phyloP scores from a whole-genome alignment of 768 basidiomycete genomes.

The Leccinellum rugosiceps region DNA sequence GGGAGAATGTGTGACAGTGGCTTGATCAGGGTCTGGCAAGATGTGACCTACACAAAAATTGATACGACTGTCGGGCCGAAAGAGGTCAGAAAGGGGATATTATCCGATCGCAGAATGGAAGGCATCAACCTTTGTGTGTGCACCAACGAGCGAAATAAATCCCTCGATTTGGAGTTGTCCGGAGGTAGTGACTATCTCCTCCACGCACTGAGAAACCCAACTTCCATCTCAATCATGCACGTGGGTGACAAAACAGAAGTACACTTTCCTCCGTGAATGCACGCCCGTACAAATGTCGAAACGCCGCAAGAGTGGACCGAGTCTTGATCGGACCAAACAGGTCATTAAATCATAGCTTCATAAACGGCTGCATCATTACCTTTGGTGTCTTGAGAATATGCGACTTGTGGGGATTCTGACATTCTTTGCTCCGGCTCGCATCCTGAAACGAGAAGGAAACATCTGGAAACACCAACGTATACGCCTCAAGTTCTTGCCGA shows the following conservation, averaged over 20 bases:
- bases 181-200: constrained; percentile 52
- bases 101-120: constrained; percentile 15
- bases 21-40: background rate
- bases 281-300: constrained; percentile 72
- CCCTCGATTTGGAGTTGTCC: constrained; percentile 63
- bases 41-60: constrained; percentile 72
- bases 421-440: constrained; percentile 37
- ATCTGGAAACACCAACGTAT: constrained; percentile 68
- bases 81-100: constrained; percentile 18
- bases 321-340: constrained; percentile 46
- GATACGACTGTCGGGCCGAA: constrained; percentile 57
- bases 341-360: constrained; percentile 8
- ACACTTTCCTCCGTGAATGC: constrained; percentile 62
- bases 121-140: constrained; percentile 61
- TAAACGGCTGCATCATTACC: constrained; percentile 40
- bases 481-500: constrained; percentile 67
- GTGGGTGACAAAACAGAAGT: constrained; percentile 7
- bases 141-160: constrained; percentile 80
- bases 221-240: constrained; percentile 11
- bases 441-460: constrained; percentile 71
- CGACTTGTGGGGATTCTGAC: constrained; percentile 35
- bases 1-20: background rate
- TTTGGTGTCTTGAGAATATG: constrained; percentile 60
- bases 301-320: constrained; percentile 58
- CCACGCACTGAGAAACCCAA: constrained; percentile 53